A percentile compares a stretch with the other conserved stretches of the same genome.
phyloP scores from a whole-genome alignment of 345 rosid species.

The Camelina sativa region DNA sequence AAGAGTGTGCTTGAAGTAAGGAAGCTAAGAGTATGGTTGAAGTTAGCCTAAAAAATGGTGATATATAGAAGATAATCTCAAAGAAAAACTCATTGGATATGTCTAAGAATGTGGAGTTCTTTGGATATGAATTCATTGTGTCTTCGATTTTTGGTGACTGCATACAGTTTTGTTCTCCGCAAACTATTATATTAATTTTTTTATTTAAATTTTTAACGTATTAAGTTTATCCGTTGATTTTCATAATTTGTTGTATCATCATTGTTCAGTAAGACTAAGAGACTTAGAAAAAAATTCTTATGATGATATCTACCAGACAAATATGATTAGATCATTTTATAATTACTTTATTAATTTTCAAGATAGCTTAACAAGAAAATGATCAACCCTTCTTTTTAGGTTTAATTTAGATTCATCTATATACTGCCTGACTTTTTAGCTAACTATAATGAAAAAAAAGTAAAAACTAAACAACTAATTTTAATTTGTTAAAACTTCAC shows the following conservation, averaged over 20 bases:
- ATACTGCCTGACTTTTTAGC: neutral
- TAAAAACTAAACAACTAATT: neutral
- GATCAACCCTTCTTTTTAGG: constrained; percentile 14
- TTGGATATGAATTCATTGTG: constrained; percentile 32
- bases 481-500: constrained; percentile 5
- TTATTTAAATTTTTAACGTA: neutral
- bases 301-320: constrained; percentile 41
- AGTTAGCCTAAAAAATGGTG: constrained; percentile 35
- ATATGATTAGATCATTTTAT: constrained; percentile 31
- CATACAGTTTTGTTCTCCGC: constrained; percentile 3
- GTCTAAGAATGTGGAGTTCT: constrained; percentile 22
- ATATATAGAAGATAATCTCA: constrained; percentile 28
- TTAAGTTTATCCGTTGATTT: constrained; percentile 14
- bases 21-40: constrained; percentile 42
- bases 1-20: constrained; percentile 46
- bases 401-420: neutral
- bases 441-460: constrained; percentile 3
- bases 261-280: constrained; percentile 39
- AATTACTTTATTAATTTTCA: constrained; percentile 2
- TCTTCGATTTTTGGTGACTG: constrained; percentile 26
- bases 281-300: constrained; percentile 36
- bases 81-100: constrained; percentile 25
- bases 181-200: constrained; percentile 5
- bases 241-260: constrained; percentile 27
- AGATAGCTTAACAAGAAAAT: constrained; percentile 32